Percentiles rank a stretch among this genome's conserved stretches.
Evolutionary conservation across 202 grass and related monocot species (phyloP).

Genomic region (Brachypodium distachyon): DNA sequence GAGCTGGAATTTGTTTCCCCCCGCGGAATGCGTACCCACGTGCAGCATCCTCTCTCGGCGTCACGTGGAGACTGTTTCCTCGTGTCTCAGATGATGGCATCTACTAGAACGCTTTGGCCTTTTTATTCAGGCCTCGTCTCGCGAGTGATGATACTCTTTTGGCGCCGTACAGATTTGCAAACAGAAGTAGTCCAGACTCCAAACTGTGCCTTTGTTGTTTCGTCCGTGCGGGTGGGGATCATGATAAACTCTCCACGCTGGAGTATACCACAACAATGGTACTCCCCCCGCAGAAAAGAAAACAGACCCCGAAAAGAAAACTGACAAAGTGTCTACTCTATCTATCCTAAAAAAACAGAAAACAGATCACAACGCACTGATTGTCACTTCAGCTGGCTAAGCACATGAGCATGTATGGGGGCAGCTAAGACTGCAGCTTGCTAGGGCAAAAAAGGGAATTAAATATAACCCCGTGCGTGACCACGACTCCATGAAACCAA

Average conservation of each 20-base stretch:
- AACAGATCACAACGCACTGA: background rate
- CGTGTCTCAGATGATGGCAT: background rate
- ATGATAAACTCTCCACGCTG: too few species aligned
- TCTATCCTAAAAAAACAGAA: too few species aligned
- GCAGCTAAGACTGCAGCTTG: background rate
- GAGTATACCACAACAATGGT: too few species aligned
- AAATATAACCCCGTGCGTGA: background rate
- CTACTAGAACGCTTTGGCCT: background rate
- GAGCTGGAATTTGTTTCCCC: background rate
- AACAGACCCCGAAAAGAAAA: too few species aligned
- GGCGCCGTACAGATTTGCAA: background rate
- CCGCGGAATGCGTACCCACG: conserved; percentile 18
- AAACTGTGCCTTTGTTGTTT: background rate
- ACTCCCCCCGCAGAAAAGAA: too few species aligned
- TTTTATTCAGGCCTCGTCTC: background rate
- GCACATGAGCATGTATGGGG: background rate
- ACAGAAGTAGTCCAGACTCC: too few species aligned
- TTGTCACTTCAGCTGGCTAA: background rate
- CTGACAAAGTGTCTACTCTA: too few species aligned
- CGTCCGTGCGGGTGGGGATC: too few species aligned
- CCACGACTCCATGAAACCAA: conserved; percentile 5
- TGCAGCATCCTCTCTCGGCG: background rate
- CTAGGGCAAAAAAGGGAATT: too few species aligned
- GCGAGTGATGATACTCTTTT: background rate
- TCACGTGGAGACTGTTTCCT: background rate